Percentiles rank a stretch among this genome's conserved stretches.
These are phyloP conservation scores for Sporothrix globosa DNA, from an alignment of 2,329 filamentous ascomycete genomes.

Conservation along the genomic window DNA sequence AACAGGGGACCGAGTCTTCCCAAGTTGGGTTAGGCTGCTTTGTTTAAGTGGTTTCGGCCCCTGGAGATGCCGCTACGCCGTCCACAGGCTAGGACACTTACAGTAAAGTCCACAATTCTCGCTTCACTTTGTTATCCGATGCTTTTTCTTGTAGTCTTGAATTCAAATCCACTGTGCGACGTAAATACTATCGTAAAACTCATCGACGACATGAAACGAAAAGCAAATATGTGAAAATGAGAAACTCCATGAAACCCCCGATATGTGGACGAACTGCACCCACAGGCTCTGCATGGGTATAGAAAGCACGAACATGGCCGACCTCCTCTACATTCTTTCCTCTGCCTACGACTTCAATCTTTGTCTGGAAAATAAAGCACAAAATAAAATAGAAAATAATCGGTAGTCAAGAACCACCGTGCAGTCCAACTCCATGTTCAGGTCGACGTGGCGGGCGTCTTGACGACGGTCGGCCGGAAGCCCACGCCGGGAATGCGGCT, in stretches of 20 bases:
- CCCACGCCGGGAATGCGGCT: slow-evolving; percentile 50
- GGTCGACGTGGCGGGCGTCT: neutral
- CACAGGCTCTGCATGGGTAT: neutral
- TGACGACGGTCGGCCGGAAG: slow-evolving; percentile 45
- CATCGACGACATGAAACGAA: neutral
- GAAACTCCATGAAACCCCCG: slow-evolving; percentile 10
- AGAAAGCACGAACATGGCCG: neutral
- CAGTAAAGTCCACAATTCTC: neutral
- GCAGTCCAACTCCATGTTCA: too few relatives aligned
- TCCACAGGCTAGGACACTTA: neutral
- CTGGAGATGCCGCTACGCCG: neutral
- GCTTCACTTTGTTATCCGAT: neutral
- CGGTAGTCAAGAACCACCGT: too few relatives aligned
- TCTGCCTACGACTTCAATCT: too few relatives aligned
- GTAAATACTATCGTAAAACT: neutral
- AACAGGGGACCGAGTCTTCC: neutral
- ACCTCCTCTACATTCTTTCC: neutral
- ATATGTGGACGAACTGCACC: neutral
- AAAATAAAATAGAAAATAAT: neutral
- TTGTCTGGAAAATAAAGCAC: neutral
- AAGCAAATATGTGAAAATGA: neutral
- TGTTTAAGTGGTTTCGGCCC: slow-evolving; percentile 11
- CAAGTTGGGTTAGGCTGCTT: neutral
- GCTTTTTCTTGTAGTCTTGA: neutral
- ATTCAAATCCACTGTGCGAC: neutral